phyloP scores from a whole-genome alignment of 192 early-diverging fungal species.

The Backusella westeae region DNA sequence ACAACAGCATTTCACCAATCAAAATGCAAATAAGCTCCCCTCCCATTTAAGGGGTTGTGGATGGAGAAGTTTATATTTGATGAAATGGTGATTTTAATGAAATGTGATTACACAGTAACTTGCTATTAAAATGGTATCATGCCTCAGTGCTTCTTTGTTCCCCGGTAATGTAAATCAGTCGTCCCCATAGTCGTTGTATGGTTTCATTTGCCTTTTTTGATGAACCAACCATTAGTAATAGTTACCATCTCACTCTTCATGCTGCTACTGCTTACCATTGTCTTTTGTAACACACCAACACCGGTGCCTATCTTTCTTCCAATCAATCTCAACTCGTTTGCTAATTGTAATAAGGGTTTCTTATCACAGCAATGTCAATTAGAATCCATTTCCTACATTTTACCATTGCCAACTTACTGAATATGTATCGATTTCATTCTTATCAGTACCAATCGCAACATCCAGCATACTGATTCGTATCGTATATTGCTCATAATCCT shows the following conservation, averaged over 20 bases:
- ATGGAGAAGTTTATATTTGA: not conserved
- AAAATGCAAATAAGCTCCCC: not conserved
- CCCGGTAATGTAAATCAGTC: not conserved
- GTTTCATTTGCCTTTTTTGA: not conserved
- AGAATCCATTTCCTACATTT: not conserved
- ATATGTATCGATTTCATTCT: not conserved
- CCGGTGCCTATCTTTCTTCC: constrained; percentile 1
- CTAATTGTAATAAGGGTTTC: not conserved
- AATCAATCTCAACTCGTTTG: not conserved
- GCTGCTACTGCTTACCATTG: not conserved
- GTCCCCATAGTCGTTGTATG: not conserved
- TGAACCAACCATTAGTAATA: not conserved
- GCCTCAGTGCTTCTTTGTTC: not conserved
- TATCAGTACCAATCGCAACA: not conserved
- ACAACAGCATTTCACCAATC: not conserved
- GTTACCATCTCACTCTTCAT: not conserved
- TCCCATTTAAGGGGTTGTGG: not conserved
- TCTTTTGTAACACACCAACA: not conserved
- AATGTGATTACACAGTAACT: too few relatives aligned
- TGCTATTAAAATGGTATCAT: not conserved
- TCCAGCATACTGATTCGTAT: constrained; percentile 8
- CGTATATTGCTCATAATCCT: constrained; percentile 4
- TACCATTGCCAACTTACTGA: not conserved
- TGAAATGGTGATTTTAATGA: not conserved
- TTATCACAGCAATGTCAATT: not conserved